These are phyloP conservation scores for Pavlovales sp. DNA, from an alignment of 208 protist species.

Conservation along the genomic window DNA sequence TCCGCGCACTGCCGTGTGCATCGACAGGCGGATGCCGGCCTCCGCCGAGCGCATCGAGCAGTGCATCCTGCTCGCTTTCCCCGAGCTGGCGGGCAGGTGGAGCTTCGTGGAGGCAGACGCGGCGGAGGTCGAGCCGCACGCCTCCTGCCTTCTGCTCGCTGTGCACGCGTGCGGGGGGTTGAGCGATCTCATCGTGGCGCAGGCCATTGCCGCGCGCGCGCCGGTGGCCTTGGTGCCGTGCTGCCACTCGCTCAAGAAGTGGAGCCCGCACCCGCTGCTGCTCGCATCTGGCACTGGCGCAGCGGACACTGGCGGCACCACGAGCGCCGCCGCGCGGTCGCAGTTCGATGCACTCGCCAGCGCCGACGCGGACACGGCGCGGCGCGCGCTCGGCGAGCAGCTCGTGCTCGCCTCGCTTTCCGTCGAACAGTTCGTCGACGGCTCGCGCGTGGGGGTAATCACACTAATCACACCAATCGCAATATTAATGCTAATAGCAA, in stretches of 20 bases:
- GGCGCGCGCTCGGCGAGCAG: no score
- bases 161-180: constrained; percentile 28
- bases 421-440: background rate
- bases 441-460: no score
- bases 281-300: no score
- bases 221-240: constrained; percentile 11
- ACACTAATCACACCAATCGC: no score
- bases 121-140: background rate
- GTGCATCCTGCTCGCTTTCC: background rate
- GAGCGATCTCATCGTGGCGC: background rate
- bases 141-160: background rate
- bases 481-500: no score
- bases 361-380: no score
- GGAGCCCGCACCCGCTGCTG: background rate
- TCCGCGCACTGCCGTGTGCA: background rate
- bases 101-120: constrained; percentile 10
- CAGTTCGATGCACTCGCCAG: no score
- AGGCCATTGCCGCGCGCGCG: background rate
- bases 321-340: no score
- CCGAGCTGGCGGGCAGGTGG: background rate
- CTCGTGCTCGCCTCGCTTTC: no score
- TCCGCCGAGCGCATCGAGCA: background rate
- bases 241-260: constrained; percentile 12
- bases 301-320: no score
- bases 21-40: background rate